phyloP scores from a whole-genome alignment of 1,284 basidiomycete genomes.

The Polyporus tsugae region DNA sequence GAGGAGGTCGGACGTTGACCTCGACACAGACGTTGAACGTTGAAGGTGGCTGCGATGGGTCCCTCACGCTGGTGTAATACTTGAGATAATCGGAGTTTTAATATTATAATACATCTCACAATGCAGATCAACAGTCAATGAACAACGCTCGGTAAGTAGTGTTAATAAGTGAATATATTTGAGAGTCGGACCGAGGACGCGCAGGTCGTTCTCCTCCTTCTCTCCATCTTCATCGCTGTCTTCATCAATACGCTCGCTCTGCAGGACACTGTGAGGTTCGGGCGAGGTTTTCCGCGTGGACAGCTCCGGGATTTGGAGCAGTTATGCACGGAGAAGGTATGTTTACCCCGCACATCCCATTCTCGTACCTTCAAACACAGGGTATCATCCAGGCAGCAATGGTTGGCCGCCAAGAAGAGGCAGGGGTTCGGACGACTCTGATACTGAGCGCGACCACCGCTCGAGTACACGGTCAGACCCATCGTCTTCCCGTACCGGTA shows the following conservation, averaged over 20 bases:
- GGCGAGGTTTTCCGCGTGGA: neutral
- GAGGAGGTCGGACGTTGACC: constrained; percentile 4
- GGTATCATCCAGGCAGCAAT: constrained; percentile 26
- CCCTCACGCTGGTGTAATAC: too few relatives aligned
- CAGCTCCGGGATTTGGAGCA: constrained; percentile 6
- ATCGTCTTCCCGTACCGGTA: constrained; percentile 46
- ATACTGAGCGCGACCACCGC: constrained; percentile 54
- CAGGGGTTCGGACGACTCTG: constrained; percentile 51
- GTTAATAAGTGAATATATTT: neutral
- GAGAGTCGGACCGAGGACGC: neutral
- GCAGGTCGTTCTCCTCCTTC: constrained; percentile 8
- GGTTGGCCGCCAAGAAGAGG: constrained; percentile 26
- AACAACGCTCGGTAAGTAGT: too few relatives aligned
- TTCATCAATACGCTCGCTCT: constrained; percentile 4
- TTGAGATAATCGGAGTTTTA: neutral
- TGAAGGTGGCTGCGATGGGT: neutral
- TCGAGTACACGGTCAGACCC: constrained; percentile 54
- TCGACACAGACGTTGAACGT: neutral
- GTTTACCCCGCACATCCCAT: constrained; percentile 6
- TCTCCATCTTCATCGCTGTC: constrained; percentile 2
- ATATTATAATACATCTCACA: neutral
- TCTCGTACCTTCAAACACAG: constrained; percentile 7
- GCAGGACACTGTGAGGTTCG: constrained; percentile 16
- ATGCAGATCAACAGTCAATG: neutral
- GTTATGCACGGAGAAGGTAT: constrained; percentile 33